phyloP scores from a whole-genome alignment of 2,329 filamentous ascomycete species.

The Paracamarosporium sp. region DNA sequence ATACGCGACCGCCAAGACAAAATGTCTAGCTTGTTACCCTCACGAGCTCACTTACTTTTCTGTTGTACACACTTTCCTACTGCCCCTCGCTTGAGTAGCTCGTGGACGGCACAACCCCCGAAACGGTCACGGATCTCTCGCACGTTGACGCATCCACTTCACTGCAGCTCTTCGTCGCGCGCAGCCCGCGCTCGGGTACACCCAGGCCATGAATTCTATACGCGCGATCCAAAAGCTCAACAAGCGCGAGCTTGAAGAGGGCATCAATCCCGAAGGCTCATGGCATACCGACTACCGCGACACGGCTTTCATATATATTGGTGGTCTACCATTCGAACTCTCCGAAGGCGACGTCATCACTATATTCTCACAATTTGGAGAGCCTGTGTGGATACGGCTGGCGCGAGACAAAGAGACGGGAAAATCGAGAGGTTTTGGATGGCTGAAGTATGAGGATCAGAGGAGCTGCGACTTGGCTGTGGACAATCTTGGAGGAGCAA shows the following conservation, averaged over 20 bases:
- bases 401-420: conserved; percentile 95
- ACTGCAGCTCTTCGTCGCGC: not conserved
- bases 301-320: conserved; percentile 96
- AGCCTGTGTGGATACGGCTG: conserved; percentile 91
- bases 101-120: not conserved
- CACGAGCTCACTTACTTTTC: not conserved
- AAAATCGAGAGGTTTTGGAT: conserved; percentile 92
- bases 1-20: conserved; percentile 37
- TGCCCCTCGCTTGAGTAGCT: not conserved
- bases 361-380: conserved; percentile 96
- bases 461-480: conserved; percentile 94
- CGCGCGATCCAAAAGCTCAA: conserved; percentile 92
- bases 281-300: conserved; percentile 99
- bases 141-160: not conserved
- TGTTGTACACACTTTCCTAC: not conserved
- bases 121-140: not conserved
- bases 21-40: conserved; percentile 29
- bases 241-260: conserved; percentile 90
- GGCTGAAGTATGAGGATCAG: conserved; percentile 98
- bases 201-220: conserved; percentile 82
- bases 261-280: conserved; percentile 82
- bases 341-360: conserved; percentile 95
- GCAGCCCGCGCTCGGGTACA: conserved; percentile 3
- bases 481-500: conserved; percentile 90
- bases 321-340: conserved; percentile 88